Evolutionary conservation across 2,329 filamentous ascomycete species (phyloP).

Genomic region (Aotearoamyces nothofagi): DNA sequence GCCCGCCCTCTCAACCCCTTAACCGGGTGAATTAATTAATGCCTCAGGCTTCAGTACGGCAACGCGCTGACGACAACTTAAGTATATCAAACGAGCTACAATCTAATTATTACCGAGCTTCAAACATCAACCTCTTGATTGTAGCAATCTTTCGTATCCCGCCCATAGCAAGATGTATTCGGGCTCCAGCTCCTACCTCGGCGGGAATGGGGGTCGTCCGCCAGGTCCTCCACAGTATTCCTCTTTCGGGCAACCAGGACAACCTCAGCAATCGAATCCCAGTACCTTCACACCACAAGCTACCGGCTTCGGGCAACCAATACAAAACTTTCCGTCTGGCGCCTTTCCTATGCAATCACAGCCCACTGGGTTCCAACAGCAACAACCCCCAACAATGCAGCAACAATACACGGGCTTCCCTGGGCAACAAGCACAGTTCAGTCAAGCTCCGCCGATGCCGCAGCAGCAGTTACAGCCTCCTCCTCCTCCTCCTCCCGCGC

Average conservation of each 20-base stretch:
- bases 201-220: slow-evolving; percentile 61
- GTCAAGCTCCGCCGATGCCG: slow-evolving; percentile 26
- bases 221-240: slow-evolving; percentile 48
- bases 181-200: slow-evolving; percentile 73
- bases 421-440: slow-evolving; percentile 24
- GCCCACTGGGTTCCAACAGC: slow-evolving; percentile 25
- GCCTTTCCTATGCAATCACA: slow-evolving; percentile 19
- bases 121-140: no score
- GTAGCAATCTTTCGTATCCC: slow-evolving; percentile 3
- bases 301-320: slow-evolving; percentile 19
- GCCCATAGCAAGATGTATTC: slow-evolving; percentile 57
- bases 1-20: no score
- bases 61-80: no score
- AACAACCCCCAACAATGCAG: slow-evolving; percentile 32
- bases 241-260: slow-evolving; percentile 28
- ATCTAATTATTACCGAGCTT: no score
- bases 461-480: slow-evolving; percentile 35
- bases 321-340: slow-evolving; percentile 17
- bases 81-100: no score
- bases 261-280: slow-evolving; percentile 26
- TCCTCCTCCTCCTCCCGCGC: slow-evolving; percentile 41
- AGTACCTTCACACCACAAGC: slow-evolving; percentile 14
- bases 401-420: slow-evolving; percentile 48
- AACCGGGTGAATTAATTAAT: no score
- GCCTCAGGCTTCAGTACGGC: no score